Percentiles rank a stretch among this genome's conserved stretches.
These are phyloP conservation scores for Sambucus nigra DNA, from an alignment of 129 eudicot species.

Conservation along the genomic window DNA sequence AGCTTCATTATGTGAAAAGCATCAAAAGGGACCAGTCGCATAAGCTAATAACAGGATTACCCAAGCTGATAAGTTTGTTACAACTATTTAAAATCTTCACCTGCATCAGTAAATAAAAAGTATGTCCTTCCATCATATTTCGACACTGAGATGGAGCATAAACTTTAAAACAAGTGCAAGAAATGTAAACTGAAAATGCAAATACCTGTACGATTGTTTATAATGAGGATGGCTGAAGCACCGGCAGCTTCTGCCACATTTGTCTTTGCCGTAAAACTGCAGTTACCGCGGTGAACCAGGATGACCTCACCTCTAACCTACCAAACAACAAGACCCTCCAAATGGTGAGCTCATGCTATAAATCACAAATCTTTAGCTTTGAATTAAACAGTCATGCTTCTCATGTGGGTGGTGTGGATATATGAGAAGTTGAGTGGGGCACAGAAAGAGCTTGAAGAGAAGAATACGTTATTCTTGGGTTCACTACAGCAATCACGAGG, in stretches of 20 bases:
- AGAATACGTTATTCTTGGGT: conserved; percentile 74
- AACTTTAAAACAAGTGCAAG: not conserved
- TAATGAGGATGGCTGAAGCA: conserved; percentile 85
- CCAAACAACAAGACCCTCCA: conserved; percentile 30
- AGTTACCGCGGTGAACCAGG: conserved; percentile 94
- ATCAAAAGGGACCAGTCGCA: too few species aligned
- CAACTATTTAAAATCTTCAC: too few species aligned
- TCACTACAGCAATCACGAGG: conserved; percentile 95
- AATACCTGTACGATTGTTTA: conserved; percentile 71
- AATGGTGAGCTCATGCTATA: conserved; percentile 30
- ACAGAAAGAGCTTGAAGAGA: too few species aligned
- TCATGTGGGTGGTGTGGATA: too few species aligned
- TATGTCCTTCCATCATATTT: too few species aligned
- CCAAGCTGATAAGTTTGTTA: too few species aligned
- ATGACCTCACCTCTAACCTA: conserved; percentile 97
- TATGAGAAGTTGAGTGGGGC: not conserved
- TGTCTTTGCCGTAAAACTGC: conserved; percentile 92
- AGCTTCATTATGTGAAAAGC: too few species aligned
- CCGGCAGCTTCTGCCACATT: conserved; percentile 96
- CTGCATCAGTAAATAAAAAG: too few species aligned
- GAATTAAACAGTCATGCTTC: conserved; percentile 18
- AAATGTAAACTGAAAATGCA: conserved; percentile 5
- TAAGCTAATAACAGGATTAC: too few species aligned
- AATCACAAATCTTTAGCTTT: conserved; percentile 23
- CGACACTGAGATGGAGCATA: too few species aligned